Conservation (phyloP, 1,284 basidiomycete species). For the Pseudozyma tsukubaensis region DNA sequence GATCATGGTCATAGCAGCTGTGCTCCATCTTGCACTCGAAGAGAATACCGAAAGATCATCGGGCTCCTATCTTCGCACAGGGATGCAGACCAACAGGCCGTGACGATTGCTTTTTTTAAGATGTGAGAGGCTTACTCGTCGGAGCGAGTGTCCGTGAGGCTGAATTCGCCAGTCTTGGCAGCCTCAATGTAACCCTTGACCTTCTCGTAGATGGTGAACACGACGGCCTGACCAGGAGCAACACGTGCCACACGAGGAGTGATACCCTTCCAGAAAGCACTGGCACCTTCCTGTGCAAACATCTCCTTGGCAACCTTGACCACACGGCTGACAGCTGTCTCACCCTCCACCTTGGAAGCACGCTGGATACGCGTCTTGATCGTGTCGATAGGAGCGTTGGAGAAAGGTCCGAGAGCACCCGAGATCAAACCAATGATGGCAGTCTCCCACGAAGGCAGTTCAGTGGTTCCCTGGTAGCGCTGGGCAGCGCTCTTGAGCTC, state of each 20-base stretch:
- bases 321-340: slow-evolving; percentile 80
- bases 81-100: too few species aligned
- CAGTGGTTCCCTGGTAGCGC: slow-evolving; percentile 73
- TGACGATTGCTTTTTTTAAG: not conserved
- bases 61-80: too few species aligned
- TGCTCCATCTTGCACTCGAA: too few species aligned
- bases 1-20: too few species aligned
- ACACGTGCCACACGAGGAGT: slow-evolving; percentile 95
- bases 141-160: slow-evolving; percentile 55
- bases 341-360: slow-evolving; percentile 80
- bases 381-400: slow-evolving; percentile 96
- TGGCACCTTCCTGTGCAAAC: slow-evolving; percentile 89
- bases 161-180: slow-evolving; percentile 61
- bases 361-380: slow-evolving; percentile 91
- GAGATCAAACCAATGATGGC: slow-evolving; percentile 93
- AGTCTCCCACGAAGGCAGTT: slow-evolving; percentile 85
- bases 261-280: slow-evolving; percentile 86
- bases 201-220: slow-evolving; percentile 71
- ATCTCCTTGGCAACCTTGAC: slow-evolving; percentile 85
- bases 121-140: slow-evolving; percentile 48
- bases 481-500: slow-evolving; percentile 88
- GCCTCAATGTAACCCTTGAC: slow-evolving; percentile 65
- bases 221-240: slow-evolving; percentile 77
- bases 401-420: slow-evolving; percentile 95
- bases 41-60: too few species aligned